Percentiles rank a stretch among this genome's conserved stretches.
Evolutionary conservation across 2,329 filamentous ascomycete species (phyloP).

Genomic region (Cercospora sp.): DNA sequence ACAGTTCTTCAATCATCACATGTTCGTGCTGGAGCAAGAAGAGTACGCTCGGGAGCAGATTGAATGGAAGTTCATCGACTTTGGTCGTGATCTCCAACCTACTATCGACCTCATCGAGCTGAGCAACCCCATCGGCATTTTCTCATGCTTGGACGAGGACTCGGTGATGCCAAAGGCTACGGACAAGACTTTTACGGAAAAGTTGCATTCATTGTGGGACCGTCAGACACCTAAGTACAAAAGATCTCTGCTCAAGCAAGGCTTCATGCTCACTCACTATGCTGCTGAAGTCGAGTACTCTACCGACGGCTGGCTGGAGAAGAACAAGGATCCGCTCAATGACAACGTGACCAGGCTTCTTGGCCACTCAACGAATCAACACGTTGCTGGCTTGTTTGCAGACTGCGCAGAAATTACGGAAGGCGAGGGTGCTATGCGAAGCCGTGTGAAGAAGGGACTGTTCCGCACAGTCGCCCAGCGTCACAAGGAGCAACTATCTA

Average conservation of each 20-base stretch:
- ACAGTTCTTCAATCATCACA: constrained; percentile 99
- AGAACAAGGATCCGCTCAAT: constrained; percentile 98
- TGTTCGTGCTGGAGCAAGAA: constrained; percentile 98
- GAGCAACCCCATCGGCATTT: constrained; percentile 95
- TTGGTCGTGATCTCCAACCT: constrained; percentile 92
- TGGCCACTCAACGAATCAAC: constrained; percentile 75
- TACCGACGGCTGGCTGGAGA: constrained; percentile 92
- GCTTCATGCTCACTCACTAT: constrained; percentile 95
- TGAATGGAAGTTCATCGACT: constrained; percentile 99
- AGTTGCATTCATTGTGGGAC: constrained; percentile 95
- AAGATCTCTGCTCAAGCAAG: constrained; percentile 80
- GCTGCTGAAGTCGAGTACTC: constrained; percentile 97
- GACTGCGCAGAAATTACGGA: constrained; percentile 86
- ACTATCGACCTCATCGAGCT: constrained; percentile 97
- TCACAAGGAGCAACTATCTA: constrained; percentile 98
- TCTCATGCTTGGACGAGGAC: constrained; percentile 96
- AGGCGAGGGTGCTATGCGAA: constrained; percentile 65
- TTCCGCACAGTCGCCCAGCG: constrained; percentile 95
- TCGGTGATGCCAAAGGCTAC: constrained; percentile 99
- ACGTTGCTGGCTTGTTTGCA: constrained; percentile 79
- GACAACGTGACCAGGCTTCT: constrained; percentile 93
- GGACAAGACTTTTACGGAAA: constrained; percentile 95
- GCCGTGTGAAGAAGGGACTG: constrained; percentile 90
- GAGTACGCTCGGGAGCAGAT: constrained; percentile 97
- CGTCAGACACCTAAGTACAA: constrained; percentile 94